phyloP scores from a whole-genome alignment of 2,329 filamentous ascomycete genomes.

The Aulographum hederae region DNA sequence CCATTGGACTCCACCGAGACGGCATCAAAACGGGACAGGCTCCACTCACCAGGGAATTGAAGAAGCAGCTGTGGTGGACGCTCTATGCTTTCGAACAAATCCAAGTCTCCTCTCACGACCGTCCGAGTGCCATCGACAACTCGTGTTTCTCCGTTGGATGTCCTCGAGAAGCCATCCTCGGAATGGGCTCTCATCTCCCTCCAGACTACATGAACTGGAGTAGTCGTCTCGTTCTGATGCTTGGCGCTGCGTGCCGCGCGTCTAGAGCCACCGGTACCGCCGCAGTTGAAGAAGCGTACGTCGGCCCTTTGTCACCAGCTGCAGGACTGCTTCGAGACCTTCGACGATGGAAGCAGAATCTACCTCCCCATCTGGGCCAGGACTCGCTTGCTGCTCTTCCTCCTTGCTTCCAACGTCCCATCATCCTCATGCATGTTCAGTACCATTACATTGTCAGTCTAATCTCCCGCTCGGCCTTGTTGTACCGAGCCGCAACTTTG shows the following conservation, averaged over 20 bases:
- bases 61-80: slow-evolving; percentile 17
- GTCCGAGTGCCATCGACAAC: slow-evolving; percentile 24
- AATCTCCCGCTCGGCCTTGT: slow-evolving; percentile 19
- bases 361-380: slow-evolving; percentile 19
- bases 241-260: slow-evolving; percentile 20
- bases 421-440: slow-evolving; percentile 20
- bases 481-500: slow-evolving; percentile 17
- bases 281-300: slow-evolving; percentile 17
- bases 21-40: slow-evolving; percentile 16
- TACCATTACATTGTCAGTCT: slow-evolving; percentile 22
- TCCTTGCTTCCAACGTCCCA: slow-evolving; percentile 17
- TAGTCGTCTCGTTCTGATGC: slow-evolving; percentile 17
- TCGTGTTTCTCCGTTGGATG: slow-evolving; percentile 15
- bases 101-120: slow-evolving; percentile 25
- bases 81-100: slow-evolving; percentile 19
- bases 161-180: slow-evolving; percentile 19
- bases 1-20: slow-evolving; percentile 26
- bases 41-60: slow-evolving; percentile 14
- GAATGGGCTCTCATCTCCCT: too few species aligned
- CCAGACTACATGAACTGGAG: slow-evolving; percentile 22
- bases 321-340: slow-evolving; percentile 20
- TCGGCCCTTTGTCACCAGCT: slow-evolving; percentile 19
- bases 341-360: slow-evolving; percentile 17
- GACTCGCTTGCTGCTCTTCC: slow-evolving; percentile 15
- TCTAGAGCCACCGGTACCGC: slow-evolving; percentile 10